Evolutionary conservation across 352 stramenopile species (phyloP).

Genomic region (Globisporangium carolinianum): DNA sequence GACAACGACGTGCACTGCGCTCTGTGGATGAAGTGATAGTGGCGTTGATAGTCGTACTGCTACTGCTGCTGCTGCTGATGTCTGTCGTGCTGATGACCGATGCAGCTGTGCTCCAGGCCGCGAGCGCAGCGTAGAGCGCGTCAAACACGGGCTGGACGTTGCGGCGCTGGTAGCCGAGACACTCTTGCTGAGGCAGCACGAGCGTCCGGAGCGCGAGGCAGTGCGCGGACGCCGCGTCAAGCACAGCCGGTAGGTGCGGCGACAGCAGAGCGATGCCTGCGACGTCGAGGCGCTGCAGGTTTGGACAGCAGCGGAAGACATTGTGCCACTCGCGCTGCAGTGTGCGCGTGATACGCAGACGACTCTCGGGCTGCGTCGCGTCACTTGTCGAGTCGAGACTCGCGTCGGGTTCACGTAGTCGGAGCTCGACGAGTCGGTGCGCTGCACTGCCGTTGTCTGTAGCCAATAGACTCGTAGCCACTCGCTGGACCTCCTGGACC

Average conservation of each 20-base stretch:
- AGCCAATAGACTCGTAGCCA: background rate
- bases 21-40: no score
- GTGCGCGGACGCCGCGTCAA: conserved; percentile 5
- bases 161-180: conserved; percentile 10
- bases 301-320: conserved; percentile 2
- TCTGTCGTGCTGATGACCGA: background rate
- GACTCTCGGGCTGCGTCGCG: background rate
- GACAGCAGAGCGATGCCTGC: conserved; percentile 6
- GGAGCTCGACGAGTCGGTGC: conserved; percentile 3
- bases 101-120: conserved; percentile 1
- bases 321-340: conserved; percentile 3
- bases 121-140: conserved; percentile 7
- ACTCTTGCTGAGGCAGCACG: conserved; percentile 13
- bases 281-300: conserved; percentile 11
- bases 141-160: conserved; percentile 12
- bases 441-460: background rate
- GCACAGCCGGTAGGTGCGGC: conserved; percentile 4
- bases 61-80: background rate
- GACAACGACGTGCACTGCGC: background rate
- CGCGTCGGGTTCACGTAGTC: conserved; percentile 1
- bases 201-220: conserved; percentile 8
- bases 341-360: background rate
- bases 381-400: background rate
- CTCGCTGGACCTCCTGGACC: background rate
- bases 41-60: no score